A percentile compares a stretch with the other conserved stretches of the same genome.
Evolutionary conservation across 2,329 filamentous ascomycete genomes (phyloP).

Genomic region (Didymella exigua): DNA sequence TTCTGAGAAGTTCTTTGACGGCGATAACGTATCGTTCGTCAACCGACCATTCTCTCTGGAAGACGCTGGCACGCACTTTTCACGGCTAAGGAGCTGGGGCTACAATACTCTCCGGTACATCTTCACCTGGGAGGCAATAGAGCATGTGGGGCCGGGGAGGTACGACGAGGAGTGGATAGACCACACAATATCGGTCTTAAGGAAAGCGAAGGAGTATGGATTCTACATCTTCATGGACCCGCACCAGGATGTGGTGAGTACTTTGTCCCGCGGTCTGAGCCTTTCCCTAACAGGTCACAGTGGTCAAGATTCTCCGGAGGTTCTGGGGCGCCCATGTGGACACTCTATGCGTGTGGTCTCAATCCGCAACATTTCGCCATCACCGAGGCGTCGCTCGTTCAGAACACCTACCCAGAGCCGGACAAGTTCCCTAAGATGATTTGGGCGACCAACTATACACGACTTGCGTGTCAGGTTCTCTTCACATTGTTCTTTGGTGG

Average conservation of each 20-base stretch:
- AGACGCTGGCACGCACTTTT: constrained; percentile 85
- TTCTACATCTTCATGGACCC: constrained; percentile 99
- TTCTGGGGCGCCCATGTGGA: constrained; percentile 97
- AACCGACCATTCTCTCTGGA: constrained; percentile 80
- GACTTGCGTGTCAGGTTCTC: constrained; percentile 84
- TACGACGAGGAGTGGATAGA: constrained; percentile 95
- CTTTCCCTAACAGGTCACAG: constrained; percentile 47
- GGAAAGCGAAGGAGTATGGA: constrained; percentile 84
- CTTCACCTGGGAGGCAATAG: constrained; percentile 99
- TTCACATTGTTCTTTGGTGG: constrained; percentile 95
- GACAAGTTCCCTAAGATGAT: constrained; percentile 96
- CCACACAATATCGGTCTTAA: constrained; percentile 84
- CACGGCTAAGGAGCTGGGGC: constrained; percentile 82
- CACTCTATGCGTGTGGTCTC: constrained; percentile 88
- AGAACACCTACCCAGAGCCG: constrained; percentile 89
- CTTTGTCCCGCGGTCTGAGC: neutral
- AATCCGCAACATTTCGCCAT: constrained; percentile 83
- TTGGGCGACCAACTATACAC: constrained; percentile 96
- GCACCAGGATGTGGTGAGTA: constrained; percentile 89
- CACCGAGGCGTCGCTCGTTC: constrained; percentile 91
- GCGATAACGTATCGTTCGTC: constrained; percentile 88
- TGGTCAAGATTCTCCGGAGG: constrained; percentile 96
- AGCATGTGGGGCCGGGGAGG: constrained; percentile 84
- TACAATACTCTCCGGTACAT: constrained; percentile 97
- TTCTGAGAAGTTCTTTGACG: constrained; percentile 82